Conservation (phyloP, 192 early-diverging fungal species). For the Mortierella hygrophila region DNA sequence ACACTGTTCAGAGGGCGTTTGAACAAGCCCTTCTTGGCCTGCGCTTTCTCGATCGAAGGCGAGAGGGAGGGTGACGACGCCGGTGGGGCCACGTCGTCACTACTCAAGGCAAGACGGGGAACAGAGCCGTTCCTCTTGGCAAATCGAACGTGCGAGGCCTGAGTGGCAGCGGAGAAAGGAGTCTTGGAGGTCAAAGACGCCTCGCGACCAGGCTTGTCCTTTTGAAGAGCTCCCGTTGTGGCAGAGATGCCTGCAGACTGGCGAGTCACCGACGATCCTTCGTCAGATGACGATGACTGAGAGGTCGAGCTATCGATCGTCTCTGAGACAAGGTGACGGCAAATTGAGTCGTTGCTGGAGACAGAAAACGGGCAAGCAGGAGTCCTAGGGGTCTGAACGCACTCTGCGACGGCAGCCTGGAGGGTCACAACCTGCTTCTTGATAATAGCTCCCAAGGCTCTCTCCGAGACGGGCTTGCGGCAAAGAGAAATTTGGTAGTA, state of each 20-base stretch:
- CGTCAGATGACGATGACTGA: neutral
- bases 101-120: conserved; percentile 19
- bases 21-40: conserved; percentile 26
- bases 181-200: neutral
- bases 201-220: neutral
- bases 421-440: conserved; percentile 44
- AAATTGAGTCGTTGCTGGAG: neutral
- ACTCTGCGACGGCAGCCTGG: conserved; percentile 17
- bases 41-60: neutral
- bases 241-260: conserved; percentile 3
- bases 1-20: conserved; percentile 10
- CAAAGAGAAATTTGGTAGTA: conserved; percentile 52
- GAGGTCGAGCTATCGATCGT: neutral
- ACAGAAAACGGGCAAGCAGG: neutral
- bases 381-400: neutral
- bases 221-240: neutral
- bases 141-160: conserved; percentile 44
- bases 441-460: conserved; percentile 48
- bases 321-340: neutral
- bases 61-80: neutral
- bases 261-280: neutral
- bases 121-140: conserved; percentile 39
- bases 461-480: conserved; percentile 49
- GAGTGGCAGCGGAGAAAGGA: neutral
- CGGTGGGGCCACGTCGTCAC: neutral